phyloP scores from a whole-genome alignment of 257 asterid species.

The Mentha longifolia region DNA sequence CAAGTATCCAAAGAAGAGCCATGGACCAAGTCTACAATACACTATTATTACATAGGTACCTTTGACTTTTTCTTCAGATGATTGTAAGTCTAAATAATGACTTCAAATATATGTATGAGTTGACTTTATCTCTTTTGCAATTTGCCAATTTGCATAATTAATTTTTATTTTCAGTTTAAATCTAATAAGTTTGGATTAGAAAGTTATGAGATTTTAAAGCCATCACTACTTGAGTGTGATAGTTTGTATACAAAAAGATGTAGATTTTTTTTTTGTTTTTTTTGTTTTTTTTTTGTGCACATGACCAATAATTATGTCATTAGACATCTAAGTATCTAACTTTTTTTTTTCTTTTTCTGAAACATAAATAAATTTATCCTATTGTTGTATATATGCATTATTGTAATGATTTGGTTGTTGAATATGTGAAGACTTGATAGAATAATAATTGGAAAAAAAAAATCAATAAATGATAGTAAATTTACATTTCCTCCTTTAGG shows the following conservation, averaged over 20 bases:
- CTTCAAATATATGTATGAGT: slow-evolving; percentile 8
- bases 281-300: no score
- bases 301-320: no score
- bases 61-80: slow-evolving; percentile 1
- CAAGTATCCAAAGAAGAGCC: slow-evolving; percentile 22
- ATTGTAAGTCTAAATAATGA: slow-evolving; percentile 22
- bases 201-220: background rate
- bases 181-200: background rate
- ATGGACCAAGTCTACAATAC: slow-evolving; percentile 36
- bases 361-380: no score
- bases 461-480: background rate
- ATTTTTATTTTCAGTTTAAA: no score
- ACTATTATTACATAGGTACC: background rate
- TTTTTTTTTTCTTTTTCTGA: no score
- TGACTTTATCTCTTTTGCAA: slow-evolving; percentile 27
- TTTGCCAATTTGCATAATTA: background rate
- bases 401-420: background rate
- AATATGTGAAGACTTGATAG: background rate
- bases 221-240: background rate
- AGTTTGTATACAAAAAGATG: no score
- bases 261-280: no score
- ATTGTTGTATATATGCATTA: background rate
- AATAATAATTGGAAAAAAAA: background rate
- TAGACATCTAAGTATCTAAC: no score
- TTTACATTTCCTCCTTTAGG: background rate